Percentiles rank a stretch among this genome's conserved stretches.
Evolutionary conservation across 768 basidiomycete species (phyloP).

Genomic region (Fomitopsis pulvina): DNA sequence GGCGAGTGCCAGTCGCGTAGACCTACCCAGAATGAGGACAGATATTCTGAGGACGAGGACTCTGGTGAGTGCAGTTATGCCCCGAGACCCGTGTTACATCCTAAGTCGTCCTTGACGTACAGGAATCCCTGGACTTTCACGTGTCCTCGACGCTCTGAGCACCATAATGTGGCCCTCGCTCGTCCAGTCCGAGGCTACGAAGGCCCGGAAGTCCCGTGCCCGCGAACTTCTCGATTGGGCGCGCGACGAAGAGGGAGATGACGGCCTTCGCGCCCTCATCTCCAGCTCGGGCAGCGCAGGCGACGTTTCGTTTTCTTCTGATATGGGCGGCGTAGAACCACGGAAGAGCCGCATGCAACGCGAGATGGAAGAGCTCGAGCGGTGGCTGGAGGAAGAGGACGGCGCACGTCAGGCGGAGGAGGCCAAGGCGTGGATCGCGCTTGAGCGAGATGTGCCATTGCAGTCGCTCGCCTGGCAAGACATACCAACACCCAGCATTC

Average conservation of each 20-base stretch:
- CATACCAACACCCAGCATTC: slow-evolving; percentile 16
- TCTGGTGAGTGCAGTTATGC: slow-evolving; percentile 10
- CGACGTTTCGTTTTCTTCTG: slow-evolving; percentile 7
- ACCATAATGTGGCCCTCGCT: slow-evolving; percentile 90
- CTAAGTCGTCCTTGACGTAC: neutral
- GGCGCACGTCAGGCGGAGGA: slow-evolving; percentile 15
- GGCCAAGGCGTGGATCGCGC: slow-evolving; percentile 18
- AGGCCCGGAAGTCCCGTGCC: slow-evolving; percentile 23
- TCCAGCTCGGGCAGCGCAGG: slow-evolving; percentile 11
- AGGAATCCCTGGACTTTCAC: slow-evolving; percentile 42
- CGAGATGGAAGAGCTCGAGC: slow-evolving; percentile 54
- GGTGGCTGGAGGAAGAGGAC: slow-evolving; percentile 54
- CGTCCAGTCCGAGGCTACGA: slow-evolving; percentile 32
- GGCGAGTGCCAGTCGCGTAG: slow-evolving; percentile 26
- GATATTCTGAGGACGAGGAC: slow-evolving; percentile 15
- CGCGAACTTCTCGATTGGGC: slow-evolving; percentile 37
- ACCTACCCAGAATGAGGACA: slow-evolving; percentile 13
- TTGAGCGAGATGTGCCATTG: slow-evolving; percentile 8
- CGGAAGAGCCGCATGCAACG: slow-evolving; percentile 31
- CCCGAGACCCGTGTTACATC: neutral
- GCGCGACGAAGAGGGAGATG: slow-evolving; percentile 29
- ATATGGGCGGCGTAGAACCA: slow-evolving; percentile 2
- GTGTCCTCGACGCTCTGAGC: slow-evolving; percentile 73
- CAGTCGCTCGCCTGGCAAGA: slow-evolving; percentile 12
- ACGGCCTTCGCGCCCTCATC: slow-evolving; percentile 29